Evolutionary conservation across 1,139 yeast genomes (phyloP).

Genomic region (Taiozyma sp.): DNA sequence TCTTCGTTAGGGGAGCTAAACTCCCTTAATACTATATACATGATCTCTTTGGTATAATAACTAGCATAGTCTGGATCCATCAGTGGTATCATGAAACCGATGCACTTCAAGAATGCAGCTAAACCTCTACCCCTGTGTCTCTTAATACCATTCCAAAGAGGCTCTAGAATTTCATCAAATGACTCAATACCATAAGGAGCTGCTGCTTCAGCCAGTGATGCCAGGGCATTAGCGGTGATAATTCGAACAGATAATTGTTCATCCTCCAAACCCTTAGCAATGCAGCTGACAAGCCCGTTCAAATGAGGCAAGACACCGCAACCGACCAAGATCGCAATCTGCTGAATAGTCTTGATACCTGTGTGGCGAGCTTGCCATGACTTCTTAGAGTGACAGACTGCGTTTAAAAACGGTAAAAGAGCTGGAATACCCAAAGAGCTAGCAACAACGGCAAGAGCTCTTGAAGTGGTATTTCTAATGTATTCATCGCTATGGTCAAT

Average conservation of each 20-base stretch:
- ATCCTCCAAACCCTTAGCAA: constrained; percentile 61
- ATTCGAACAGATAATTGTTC: constrained; percentile 65
- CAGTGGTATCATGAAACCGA: constrained; percentile 78
- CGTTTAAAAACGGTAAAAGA: constrained; percentile 74
- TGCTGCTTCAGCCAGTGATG: constrained; percentile 81
- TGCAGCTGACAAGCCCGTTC: constrained; percentile 56
- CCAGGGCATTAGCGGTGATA: constrained; percentile 65
- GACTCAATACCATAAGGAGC: constrained; percentile 90
- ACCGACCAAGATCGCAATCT: constrained; percentile 66
- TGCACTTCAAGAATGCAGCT: constrained; percentile 72
- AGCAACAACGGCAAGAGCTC: constrained; percentile 84
- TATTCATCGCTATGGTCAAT: constrained; percentile 82
- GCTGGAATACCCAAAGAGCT: constrained; percentile 70
- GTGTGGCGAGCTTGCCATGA: constrained; percentile 88
- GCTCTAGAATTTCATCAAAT: constrained; percentile 65
- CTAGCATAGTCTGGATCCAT: constrained; percentile 84
- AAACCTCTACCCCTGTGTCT: constrained; percentile 75
- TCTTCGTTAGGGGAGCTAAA: constrained; percentile 85
- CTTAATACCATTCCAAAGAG: constrained; percentile 76
- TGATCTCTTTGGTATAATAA: constrained; percentile 72
- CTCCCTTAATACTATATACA: constrained; percentile 65
- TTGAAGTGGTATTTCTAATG: constrained; percentile 70
- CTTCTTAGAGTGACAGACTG: constrained; percentile 76
- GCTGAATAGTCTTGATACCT: constrained; percentile 76
- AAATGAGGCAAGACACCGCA: constrained; percentile 76